Evolutionary conservation across 805 yeast species (phyloP).

Genomic region (Starmerella asiatica): DNA sequence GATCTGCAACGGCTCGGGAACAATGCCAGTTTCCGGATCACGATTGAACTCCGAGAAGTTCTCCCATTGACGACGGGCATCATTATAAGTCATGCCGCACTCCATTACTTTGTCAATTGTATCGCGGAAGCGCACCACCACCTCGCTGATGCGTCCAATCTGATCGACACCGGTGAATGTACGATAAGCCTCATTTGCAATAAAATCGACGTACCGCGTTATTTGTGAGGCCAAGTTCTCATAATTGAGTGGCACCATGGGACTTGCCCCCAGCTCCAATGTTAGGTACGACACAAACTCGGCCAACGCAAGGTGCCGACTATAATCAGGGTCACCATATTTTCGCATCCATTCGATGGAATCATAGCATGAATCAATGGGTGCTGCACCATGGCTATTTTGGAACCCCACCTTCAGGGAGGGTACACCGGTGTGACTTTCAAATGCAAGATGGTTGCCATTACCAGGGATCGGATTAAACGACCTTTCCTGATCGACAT

Average conservation of each 20-base stretch:
- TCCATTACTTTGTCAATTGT: constrained; percentile 32
- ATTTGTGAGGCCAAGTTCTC: constrained; percentile 35
- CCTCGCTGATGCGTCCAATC: constrained; percentile 17
- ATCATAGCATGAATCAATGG: constrained; percentile 51
- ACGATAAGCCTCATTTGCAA: constrained; percentile 31
- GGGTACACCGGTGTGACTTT: constrained; percentile 53
- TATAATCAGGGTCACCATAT: constrained; percentile 43
- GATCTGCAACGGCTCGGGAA: constrained; percentile 50
- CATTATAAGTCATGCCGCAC: constrained; percentile 36
- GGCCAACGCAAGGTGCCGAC: constrained; percentile 42
- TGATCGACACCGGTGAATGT: not conserved
- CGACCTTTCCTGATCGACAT: constrained; percentile 1
- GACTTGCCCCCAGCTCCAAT: constrained; percentile 56
- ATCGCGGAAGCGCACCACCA: constrained; percentile 20
- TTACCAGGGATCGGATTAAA: constrained; percentile 17
- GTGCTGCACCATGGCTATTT: constrained; percentile 28
- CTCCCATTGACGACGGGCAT: constrained; percentile 54
- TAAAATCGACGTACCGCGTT: constrained; percentile 34
- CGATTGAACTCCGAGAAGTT: constrained; percentile 29
- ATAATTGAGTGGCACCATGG: constrained; percentile 60
- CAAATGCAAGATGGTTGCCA: constrained; percentile 60
- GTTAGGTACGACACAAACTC: constrained; percentile 41
- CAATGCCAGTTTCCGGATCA: constrained; percentile 26
- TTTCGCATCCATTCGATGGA: constrained; percentile 42
- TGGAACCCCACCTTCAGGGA: constrained; percentile 45